Base-by-base conservation (phyloP, 148 eudicot genomes). In the Pouteria glomerata region DNA sequence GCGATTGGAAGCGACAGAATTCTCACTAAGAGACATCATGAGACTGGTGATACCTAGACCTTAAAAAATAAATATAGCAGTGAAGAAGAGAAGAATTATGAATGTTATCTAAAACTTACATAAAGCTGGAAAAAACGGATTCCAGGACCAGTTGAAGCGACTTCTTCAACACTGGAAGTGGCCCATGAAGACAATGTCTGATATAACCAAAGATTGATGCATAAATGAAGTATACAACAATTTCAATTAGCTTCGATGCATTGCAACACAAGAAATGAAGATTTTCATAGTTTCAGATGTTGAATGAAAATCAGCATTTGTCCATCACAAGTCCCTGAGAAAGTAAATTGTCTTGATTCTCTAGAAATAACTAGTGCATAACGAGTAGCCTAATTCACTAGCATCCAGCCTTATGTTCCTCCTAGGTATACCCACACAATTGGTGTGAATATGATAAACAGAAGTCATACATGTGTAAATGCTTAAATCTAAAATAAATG, bases 131-230 rank as follows among this genome's bases (percentile, higher is more conserved):
- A 95, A 84, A 95, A 95, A 67, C 98, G 91, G 82, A 91, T 91
- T 72, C 98, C 98, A 42, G 98, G 96, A 68, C 98, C 97, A 19
- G 98, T 91, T 69, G 98, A 94, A 81, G 98, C 97, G 72, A 94
- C 98, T 82, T 94, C 98, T 74, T 94, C 98, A 24, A 94, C 98
- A 73, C 98, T 94, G 2, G 98, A 94, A 41, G 98, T 94, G 35
- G 97, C 91, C 98, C 98, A 94, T 63, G 98, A 91, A 31, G 98
- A 94, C 65, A 94, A 61, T 73, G 98, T 94, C 98, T 94, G 90
- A 56, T 75, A 79, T 39, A 53, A 63, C n/a, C 24, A 55, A 33
- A 13, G 12, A 71, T 35, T 34, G 35, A 30, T 19, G 42, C 53
- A 57, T 42, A n/a, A 41, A 24, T 69, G 51, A 27, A 42, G 41